Evolutionary conservation across 176 grass and related monocot species (phyloP).

Genomic region (Lolium perenne): DNA sequence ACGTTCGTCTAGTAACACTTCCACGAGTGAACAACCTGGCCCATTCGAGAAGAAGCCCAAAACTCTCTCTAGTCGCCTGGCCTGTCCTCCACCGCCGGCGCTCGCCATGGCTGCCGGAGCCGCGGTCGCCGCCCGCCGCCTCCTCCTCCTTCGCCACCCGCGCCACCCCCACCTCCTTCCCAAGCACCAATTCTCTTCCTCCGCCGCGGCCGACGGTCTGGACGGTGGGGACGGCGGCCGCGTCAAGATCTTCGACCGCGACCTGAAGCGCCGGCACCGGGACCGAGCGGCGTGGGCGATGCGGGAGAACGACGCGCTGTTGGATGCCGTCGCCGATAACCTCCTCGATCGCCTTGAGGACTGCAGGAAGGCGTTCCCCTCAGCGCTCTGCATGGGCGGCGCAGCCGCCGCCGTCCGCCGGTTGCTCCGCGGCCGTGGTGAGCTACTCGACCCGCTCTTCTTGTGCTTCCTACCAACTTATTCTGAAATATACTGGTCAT

Average conservation of each 20-base stretch:
- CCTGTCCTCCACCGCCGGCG: background rate
- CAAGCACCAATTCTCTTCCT: conserved; percentile 29
- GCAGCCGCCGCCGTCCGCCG: conserved; percentile 72
- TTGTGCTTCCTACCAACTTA: background rate
- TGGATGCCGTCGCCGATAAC: conserved; percentile 70
- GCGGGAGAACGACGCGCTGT: conserved; percentile 56
- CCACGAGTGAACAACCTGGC: background rate
- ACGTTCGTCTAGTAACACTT: background rate
- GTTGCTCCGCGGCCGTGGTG: conserved; percentile 71
- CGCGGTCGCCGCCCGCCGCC: conserved; percentile 20
- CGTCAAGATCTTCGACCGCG: conserved; percentile 87
- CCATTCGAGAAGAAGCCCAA: background rate
- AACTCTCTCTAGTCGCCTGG: background rate
- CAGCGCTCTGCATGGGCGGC: conserved; percentile 78
- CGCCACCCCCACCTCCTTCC: background rate
- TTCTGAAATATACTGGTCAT: background rate
- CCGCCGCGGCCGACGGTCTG: background rate
- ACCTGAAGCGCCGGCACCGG: conserved; percentile 81
- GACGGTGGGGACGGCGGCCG: conserved; percentile 44
- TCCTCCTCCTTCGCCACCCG: conserved; percentile 2
- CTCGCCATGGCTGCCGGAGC: conserved; percentile 41
- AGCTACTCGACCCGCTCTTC: conserved; percentile 14
- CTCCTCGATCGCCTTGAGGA: conserved; percentile 91
- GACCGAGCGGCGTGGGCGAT: conserved; percentile 89
- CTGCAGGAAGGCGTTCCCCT: conserved; percentile 81